Conservation (phyloP, 805 yeast genomes). For the Teunomyces tritomae region DNA sequence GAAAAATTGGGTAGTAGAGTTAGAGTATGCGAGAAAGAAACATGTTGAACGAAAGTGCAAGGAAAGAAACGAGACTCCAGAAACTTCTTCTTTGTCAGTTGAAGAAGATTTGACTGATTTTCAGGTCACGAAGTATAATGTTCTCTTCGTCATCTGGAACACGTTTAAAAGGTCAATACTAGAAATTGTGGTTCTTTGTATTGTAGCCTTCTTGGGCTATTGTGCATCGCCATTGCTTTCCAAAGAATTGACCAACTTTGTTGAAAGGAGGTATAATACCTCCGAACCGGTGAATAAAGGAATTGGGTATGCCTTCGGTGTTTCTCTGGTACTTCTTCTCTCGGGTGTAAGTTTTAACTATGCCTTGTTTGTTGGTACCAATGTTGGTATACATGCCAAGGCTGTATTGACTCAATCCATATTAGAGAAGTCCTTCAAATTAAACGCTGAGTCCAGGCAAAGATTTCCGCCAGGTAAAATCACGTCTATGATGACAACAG, state of each 20-base stretch:
- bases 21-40: neutral
- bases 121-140: neutral
- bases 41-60: conserved; percentile 10
- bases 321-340: neutral
- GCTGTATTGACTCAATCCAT: conserved; percentile 13
- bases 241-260: conserved; percentile 6
- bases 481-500: conserved; percentile 16
- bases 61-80: conserved; percentile 8
- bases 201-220: neutral
- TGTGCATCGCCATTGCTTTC: neutral
- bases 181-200: neutral
- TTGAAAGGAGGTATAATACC: neutral
- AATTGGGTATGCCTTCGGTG: conserved; percentile 8
- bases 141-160: neutral
- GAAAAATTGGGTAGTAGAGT: neutral
- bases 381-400: conserved; percentile 13
- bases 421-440: conserved; percentile 13
- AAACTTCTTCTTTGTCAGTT: neutral
- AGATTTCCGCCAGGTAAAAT: conserved; percentile 13
- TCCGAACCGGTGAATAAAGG: conserved; percentile 1
- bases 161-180: neutral
- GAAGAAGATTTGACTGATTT: conserved; percentile 1
- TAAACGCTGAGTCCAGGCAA: conserved; percentile 11
- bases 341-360: conserved; percentile 8
- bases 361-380: conserved; percentile 10